Base-by-base conservation (phyloP, 1,284 basidiomycete species). In the Ceratobasidium sp. region DNA sequence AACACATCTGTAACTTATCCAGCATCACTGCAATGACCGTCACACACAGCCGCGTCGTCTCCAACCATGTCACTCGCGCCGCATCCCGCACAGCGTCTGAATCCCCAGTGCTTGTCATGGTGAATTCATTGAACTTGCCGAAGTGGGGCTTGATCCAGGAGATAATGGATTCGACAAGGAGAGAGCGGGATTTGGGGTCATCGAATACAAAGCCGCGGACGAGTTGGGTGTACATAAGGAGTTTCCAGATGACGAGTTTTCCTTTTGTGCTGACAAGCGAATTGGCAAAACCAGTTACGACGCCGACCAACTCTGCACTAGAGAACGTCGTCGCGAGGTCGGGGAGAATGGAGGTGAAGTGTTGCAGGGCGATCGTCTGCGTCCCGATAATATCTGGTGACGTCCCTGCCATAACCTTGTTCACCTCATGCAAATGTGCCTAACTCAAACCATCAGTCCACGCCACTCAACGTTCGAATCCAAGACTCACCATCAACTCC, bases 61-160 rank as follows among this genome's bases (percentile, higher is more conserved):
- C 96, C 74, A 98, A 79, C 96, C 96, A 98, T 59, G 85, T 86
- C 32, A 98, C 86, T n/a, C 93, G 87, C 11, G 92, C 91, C 5
- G 87, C 84, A 80, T 97, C 93, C 69, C 87, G 87, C 23, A 83
- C 84, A 26, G 79, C 81, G 61, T 94, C 91, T 6, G 87, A 82
- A 75, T 94, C 93, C 71, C 86, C 88, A 0, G 86, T 81, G 6
- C 84, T 84, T 2, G 86, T 85, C 77, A 89, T 87, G 50, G 86
- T 81, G 79, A 89, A 92, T 79, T 95, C 93, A 76, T 98, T 95
- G 78, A 92, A 98, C 21, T 87, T 85, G n/a, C 96, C 96, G 76
- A 98, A 93, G 80, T 97, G 92, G 0, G 96, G 95, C 79, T 96
- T 97, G 77, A 98, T 91, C 95, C 96, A 98, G 26, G 91, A 87